phyloP scores from a whole-genome alignment of 495 filamentous ascomycete genomes.

The Penicillium maclennaniae region DNA sequence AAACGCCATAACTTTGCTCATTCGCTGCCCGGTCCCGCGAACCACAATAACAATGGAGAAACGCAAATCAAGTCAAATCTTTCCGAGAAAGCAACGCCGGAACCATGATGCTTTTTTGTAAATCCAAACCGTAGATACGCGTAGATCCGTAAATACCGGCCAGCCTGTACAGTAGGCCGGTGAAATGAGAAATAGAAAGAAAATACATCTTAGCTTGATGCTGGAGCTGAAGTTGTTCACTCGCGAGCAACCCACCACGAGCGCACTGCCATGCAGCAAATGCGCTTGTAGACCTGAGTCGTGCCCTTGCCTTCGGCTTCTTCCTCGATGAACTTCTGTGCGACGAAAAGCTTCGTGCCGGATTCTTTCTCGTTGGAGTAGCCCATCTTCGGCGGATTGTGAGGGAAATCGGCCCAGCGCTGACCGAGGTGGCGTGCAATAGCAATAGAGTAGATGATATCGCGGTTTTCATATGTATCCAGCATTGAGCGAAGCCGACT shows the following conservation, averaged over 20 bases:
- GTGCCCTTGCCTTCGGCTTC: conserved; percentile 68
- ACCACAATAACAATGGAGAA: conserved; percentile 11
- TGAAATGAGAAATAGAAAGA: conserved; percentile 10
- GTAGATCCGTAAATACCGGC: conserved; percentile 6
- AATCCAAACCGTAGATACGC: background rate
- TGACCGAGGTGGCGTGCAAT: conserved; percentile 70
- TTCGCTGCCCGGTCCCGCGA: conserved; percentile 21
- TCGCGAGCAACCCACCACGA: conserved; percentile 50
- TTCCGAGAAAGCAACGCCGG: conserved; percentile 18
- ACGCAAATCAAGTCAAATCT: conserved; percentile 3
- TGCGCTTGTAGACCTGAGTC: conserved; percentile 73
- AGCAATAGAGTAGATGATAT: conserved; percentile 85
- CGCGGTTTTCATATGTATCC: conserved; percentile 79
- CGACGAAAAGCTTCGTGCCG: conserved; percentile 69
- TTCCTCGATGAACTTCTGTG: conserved; percentile 75
- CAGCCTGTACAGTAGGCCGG: background rate
- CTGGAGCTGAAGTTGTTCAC: conserved; percentile 14
- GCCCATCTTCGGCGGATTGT: conserved; percentile 52
- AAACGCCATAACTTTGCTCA: conserved; percentile 26
- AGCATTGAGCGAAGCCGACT: conserved; percentile 60
- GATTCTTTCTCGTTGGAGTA: conserved; percentile 67
- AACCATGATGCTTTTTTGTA: conserved; percentile 28
- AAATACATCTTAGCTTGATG: background rate
- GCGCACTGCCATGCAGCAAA: conserved; percentile 66
- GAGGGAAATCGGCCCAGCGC: conserved; percentile 61